Evolutionary conservation across 257 asterid species (phyloP), one percentile per base, ranked within the genome.

Genomic region (Phtheirospermum japonicum): DNA sequence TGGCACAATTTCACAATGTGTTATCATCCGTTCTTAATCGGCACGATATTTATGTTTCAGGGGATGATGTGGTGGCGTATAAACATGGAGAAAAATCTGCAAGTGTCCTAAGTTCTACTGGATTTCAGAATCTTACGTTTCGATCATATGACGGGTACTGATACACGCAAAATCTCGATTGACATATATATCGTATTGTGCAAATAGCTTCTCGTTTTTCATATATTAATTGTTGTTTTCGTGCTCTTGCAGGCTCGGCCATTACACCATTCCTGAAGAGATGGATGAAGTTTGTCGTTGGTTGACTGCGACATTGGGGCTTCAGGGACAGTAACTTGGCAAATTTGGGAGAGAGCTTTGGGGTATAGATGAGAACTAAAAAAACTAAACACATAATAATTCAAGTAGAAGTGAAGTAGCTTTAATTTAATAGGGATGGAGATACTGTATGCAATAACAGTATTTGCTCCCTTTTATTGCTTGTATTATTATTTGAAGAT

Each of bases 31-130:
- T 23, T 23, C 28, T 23, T 23, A 23, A 23, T 23, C 28, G 16
- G 5, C 54, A 48, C 5, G 36, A 7, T 28, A 32, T 54, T 13
- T 63, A 43, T 76, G 70, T 75, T 82, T 46, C 86, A 89, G 97
- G 82, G 53, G 97, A 89, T 71, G 91, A 89, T 51, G 90, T 84
- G 63, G 95, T 89, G 72, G 85, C 85, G 36, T 79, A 84, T 70
- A 76, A 67, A 56, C 90, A 77, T 18, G 95, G 94, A 28, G 85
- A 89, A 65, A 80, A 78, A 59, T 77, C 97, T 20, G 90, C 89
- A 12, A 69, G 77, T 51, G 9, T 54, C 31, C 57, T 89, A 39
- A 70, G 59, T 61, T 73, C 81, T 10, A 57, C 80, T 37, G 95
- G 97, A 63, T 89, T 84, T 72, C 82, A 70, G 30, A 80, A 76